Percentiles rank a stretch among this genome's conserved stretches.
Conservation (phyloP, 495 filamentous ascomycete species). For the Aspergillus steynii region DNA sequence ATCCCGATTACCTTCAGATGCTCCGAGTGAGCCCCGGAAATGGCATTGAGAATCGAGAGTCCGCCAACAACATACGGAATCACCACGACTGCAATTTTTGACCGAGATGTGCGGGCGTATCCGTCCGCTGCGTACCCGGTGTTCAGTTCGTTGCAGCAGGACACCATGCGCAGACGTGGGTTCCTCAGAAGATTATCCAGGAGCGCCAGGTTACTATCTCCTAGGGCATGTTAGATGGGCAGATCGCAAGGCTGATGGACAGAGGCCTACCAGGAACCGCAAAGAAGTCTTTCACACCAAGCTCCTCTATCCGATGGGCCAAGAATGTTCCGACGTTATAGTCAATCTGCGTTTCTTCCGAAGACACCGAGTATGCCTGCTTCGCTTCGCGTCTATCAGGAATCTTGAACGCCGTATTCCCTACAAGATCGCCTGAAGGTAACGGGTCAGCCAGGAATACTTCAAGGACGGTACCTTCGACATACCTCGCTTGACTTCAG, state of each 20-base stretch:
- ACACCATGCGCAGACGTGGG: slow-evolving; percentile 64
- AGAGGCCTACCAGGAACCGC: slow-evolving; percentile 12
- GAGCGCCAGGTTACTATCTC: slow-evolving; percentile 69
- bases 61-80: slow-evolving; percentile 79
- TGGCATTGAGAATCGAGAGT: slow-evolving; percentile 67
- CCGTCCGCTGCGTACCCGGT: slow-evolving; percentile 78
- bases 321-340: slow-evolving; percentile 9
- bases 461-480: not conserved
- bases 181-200: slow-evolving; percentile 62
- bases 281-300: slow-evolving; percentile 13
- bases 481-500: not conserved
- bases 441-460: not conserved
- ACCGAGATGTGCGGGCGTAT: slow-evolving; percentile 59
- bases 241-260: not conserved
- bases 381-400: not conserved
- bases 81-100: slow-evolving; percentile 66
- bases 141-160: slow-evolving; percentile 76
- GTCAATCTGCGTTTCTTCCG: not conserved
- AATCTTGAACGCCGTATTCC: not conserved
- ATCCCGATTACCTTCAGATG: slow-evolving; percentile 75
- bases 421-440: not conserved
- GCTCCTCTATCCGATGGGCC: slow-evolving; percentile 12
- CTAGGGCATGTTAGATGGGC: slow-evolving; percentile 20
- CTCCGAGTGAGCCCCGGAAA: slow-evolving; percentile 70
- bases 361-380: no score